phyloP scores from a whole-genome alignment of 208 protist species.

The Jaenimonas drosophilae region DNA sequence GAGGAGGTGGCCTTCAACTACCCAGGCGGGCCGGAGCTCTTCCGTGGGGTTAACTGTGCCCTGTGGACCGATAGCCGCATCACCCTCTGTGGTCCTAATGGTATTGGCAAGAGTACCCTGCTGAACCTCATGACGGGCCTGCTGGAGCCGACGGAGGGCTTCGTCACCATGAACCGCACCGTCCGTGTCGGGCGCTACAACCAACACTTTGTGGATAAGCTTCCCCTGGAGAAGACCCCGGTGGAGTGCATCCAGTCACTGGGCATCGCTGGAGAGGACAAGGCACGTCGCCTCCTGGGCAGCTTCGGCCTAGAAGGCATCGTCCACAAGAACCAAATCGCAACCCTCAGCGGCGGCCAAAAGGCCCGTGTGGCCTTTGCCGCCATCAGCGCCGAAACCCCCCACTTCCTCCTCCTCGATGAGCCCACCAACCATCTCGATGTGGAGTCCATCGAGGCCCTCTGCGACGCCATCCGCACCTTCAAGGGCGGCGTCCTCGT shows the following conservation, averaged over 20 bases:
- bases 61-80: conserved; percentile 86
- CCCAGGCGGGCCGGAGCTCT: conserved; percentile 56
- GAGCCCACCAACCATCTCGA: conserved; percentile 94
- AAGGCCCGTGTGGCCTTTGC: conserved; percentile 92
- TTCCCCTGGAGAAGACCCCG: conserved; percentile 83
- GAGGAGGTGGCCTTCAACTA: conserved; percentile 83
- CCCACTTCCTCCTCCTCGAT: conserved; percentile 93
- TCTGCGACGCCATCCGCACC: conserved; percentile 66
- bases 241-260: conserved; percentile 81
- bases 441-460: conserved; percentile 86
- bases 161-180: conserved; percentile 65
- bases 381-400: conserved; percentile 78
- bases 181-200: conserved; percentile 87
- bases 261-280: conserved; percentile 60
- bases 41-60: conserved; percentile 68
- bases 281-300: conserved; percentile 74
- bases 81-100: conserved; percentile 86
- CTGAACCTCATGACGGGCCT: conserved; percentile 86
- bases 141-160: conserved; percentile 59
- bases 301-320: conserved; percentile 84
- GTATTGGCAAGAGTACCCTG: conserved; percentile 91
- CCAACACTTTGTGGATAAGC: conserved; percentile 91
- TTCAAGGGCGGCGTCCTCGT: conserved; percentile 89
- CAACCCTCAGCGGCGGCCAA: conserved; percentile 91
- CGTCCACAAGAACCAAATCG: conserved; percentile 85